Conservation (phyloP, 441 rosid genomes). For the Corymbia calophylla region DNA sequence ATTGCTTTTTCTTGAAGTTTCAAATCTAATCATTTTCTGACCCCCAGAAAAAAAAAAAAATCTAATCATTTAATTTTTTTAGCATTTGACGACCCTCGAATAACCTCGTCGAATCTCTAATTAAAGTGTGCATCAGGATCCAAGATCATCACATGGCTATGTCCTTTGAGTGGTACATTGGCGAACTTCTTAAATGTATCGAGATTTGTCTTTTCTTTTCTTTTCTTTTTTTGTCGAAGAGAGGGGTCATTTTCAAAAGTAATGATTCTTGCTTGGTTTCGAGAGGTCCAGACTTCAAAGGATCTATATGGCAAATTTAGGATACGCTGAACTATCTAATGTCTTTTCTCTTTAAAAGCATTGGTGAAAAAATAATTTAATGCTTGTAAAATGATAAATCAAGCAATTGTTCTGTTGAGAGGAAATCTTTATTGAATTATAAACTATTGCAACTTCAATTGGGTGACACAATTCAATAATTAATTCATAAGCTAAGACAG, state of each 20-base stretch:
- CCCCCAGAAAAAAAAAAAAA: background rate
- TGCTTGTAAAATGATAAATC: background rate
- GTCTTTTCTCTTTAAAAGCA: background rate
- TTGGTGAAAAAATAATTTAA: too few relatives aligned
- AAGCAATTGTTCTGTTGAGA: background rate
- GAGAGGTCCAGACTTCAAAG: background rate
- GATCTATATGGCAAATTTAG: background rate
- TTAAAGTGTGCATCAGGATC: background rate
- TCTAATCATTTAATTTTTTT: background rate
- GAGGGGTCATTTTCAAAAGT: background rate
- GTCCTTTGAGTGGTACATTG: accelerated
- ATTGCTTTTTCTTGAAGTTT: background rate
- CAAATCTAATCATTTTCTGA: background rate
- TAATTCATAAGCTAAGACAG: background rate
- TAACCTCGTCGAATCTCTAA: background rate
- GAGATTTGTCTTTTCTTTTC: background rate
- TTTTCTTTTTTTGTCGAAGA: too few relatives aligned
- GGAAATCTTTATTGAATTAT: background rate
- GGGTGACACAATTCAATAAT: background rate
- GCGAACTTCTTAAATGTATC: too few relatives aligned
- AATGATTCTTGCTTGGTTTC: background rate
- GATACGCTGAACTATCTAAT: too few relatives aligned
- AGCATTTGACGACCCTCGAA: background rate
- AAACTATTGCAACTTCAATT: background rate
- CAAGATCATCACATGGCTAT: background rate